Conservation (phyloP, 169 alveolate genomes). For the Cryptosporidium ryanae region DNA sequence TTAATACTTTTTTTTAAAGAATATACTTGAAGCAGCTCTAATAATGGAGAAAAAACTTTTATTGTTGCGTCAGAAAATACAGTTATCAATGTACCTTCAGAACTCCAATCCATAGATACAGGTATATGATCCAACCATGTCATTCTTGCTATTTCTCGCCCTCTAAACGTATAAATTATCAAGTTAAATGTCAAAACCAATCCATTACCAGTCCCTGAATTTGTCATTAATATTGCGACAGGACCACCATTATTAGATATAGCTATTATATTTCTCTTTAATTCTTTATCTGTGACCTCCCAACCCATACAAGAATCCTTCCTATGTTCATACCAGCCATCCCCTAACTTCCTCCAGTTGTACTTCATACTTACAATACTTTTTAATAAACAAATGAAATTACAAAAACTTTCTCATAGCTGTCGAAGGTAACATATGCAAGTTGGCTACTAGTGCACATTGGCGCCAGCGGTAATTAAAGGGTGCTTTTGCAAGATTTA, state of each 20-base stretch:
- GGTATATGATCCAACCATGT: slow-evolving; percentile 73
- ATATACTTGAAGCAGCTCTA: slow-evolving; percentile 78
- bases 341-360: slow-evolving; percentile 56
- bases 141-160: slow-evolving; percentile 30
- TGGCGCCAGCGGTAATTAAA: slow-evolving; percentile 37
- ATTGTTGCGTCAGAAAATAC: slow-evolving; percentile 81
- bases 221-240: slow-evolving; percentile 59
- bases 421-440: slow-evolving; percentile 29
- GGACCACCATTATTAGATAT: slow-evolving; percentile 69
- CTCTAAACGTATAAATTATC: slow-evolving; percentile 31
- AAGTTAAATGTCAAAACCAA: slow-evolving; percentile 43
- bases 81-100: slow-evolving; percentile 74
- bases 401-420: no score
- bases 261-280: slow-evolving; percentile 66
- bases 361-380: slow-evolving; percentile 17
- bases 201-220: slow-evolving; percentile 26
- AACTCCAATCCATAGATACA: slow-evolving; percentile 60
- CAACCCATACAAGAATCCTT: slow-evolving; percentile 35
- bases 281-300: slow-evolving; percentile 46
- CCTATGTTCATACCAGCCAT: slow-evolving; percentile 51
- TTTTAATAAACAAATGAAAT: not conserved
- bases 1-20: slow-evolving; percentile 77
- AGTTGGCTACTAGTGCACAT: slow-evolving; percentile 45
- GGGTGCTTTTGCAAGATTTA: slow-evolving; percentile 40
- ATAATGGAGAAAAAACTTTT: slow-evolving; percentile 79